Evolutionary conservation across 1,139 yeast genomes (phyloP), one percentile per base, ranked within the genome.

Genomic region (Protomyces macrosporus): DNA sequence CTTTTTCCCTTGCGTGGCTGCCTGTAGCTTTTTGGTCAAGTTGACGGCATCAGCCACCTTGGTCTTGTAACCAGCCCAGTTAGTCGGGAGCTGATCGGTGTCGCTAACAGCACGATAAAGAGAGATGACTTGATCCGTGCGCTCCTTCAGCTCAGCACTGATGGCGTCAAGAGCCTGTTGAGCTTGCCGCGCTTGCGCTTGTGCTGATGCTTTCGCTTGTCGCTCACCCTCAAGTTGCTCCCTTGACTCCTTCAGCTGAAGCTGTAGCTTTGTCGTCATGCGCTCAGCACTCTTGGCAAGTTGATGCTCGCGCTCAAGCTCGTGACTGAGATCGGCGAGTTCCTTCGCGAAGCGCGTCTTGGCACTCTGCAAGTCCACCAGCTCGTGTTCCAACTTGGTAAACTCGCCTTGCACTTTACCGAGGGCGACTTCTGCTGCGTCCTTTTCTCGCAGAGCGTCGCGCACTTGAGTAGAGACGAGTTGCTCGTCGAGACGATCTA

Each of bases 391-490:
- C 7, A 52, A 10, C 6, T 10, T 14, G 6, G 12, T 23, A 3
- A 32, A 12, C 45, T 58, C 56, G 51, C 16, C 3, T 10, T 45
- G 37, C n/a, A 45, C 52, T 14, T 33, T 9, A 12, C 23, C 39
- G 35, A 58, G 40, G 16, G 53, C 56, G 5, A 16, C 45, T 12
- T 51, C 62, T 3, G 53, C 37, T 16, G 56, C 45, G 16, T 51
- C 55, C 32, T 52, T 58, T 40, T 58, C 56, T 12, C 30, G 16
- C 35, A 45, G 16, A 3, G 53, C 62, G 32, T 58, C 62, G 12
- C 62, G 62, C 4, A 58, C 62, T 35, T 58, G 62, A 3, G 54
- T 53, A 14, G 62, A 56, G 10, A 58, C 53, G n/a, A 58, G 45
- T 6, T 40, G 40, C 30, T 51, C 53, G 42, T 58, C 62, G 35